Conservation (phyloP, 768 basidiomycete species). For the Lentinus tigrinus region DNA sequence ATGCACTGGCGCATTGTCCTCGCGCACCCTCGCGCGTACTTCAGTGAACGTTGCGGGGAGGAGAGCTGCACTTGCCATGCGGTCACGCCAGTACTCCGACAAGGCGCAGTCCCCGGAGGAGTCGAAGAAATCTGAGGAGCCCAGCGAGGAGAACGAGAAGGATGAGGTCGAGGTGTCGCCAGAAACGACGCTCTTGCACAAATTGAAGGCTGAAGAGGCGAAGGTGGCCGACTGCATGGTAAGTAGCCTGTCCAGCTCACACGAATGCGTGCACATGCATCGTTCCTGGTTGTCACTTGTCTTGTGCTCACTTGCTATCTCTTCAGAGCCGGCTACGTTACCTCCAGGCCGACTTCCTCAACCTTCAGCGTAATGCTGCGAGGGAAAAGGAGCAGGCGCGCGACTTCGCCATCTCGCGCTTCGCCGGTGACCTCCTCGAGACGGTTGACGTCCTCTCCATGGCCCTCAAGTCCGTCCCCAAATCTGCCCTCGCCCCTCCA, state of each 20-base stretch:
- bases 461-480: slow-evolving; percentile 78
- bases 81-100: slow-evolving; percentile 58
- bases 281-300: neutral
- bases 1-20: slow-evolving; percentile 58
- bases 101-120: slow-evolving; percentile 35
- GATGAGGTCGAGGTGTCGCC: slow-evolving; percentile 23
- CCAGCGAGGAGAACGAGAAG: slow-evolving; percentile 29
- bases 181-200: slow-evolving; percentile 39
- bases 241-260: slow-evolving; percentile 28
- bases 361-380: slow-evolving; percentile 87
- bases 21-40: slow-evolving; percentile 44
- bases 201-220: slow-evolving; percentile 78
- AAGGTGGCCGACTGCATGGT: slow-evolving; percentile 87
- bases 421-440: slow-evolving; percentile 86
- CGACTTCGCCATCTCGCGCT: slow-evolving; percentile 90
- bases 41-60: slow-evolving; percentile 25
- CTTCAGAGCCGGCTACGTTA: slow-evolving; percentile 83
- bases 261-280: neutral
- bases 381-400: slow-evolving; percentile 90
- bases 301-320: neutral
- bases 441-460: slow-evolving; percentile 88
- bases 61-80: slow-evolving; percentile 21
- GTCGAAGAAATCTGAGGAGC: slow-evolving; percentile 20
- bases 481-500: slow-evolving; percentile 37
- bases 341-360: slow-evolving; percentile 92